Base-by-base conservation (phyloP, 352 stramenopile genomes). In the Salisapilia sapeloensis region DNA sequence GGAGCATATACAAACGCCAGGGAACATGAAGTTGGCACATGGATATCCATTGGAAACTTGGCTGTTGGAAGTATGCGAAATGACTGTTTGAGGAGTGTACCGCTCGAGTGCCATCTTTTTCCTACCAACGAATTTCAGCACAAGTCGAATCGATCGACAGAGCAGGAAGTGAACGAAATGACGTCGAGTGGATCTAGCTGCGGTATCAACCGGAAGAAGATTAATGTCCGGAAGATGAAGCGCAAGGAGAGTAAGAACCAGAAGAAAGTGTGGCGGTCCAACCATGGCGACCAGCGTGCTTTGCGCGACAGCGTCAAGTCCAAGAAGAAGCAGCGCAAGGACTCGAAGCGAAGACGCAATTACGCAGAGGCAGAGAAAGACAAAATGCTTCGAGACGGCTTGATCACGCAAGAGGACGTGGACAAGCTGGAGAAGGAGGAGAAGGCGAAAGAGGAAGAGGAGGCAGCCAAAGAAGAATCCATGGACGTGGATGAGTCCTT, bases 291-390 rank as follows among this genome's bases (percentile, higher is more conserved):
- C 34, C 45, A 44, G 31, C 62, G 41, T 18, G 48, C 65, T 29
- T 53, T 90, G 44, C 66, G 71, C 43, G 79, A 79, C 40, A 60
- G 48, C 18, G 53, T 54, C 9, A 48, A 63, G 29, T 82, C 62
- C 50, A 90, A 87, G 69, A 90, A 90, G 55, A 90, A 90, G 55
- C 54, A 60, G 39, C 61, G 79, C 38, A 85, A 85, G 50, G 71
- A 90, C 35, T 46, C 63, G 38, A 90, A 90, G 49, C 75, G 67
- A 44, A 57, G 61, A 44, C 53, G 69, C 29, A 78, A 80, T 33
- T 63, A 63, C 34, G 62, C 67, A 5, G 67, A 85, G 2, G 44
- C 43, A 10, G 75, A 90, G 45, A 82, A 90, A 50, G 43, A 43
- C 12, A 79, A 83, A 56, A 41, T 90, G 39, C 46, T 90, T 16